These are phyloP conservation scores for Pelagophyceae sp. DNA, from an alignment of 352 stramenopile genomes.

Conservation along the genomic window DNA sequence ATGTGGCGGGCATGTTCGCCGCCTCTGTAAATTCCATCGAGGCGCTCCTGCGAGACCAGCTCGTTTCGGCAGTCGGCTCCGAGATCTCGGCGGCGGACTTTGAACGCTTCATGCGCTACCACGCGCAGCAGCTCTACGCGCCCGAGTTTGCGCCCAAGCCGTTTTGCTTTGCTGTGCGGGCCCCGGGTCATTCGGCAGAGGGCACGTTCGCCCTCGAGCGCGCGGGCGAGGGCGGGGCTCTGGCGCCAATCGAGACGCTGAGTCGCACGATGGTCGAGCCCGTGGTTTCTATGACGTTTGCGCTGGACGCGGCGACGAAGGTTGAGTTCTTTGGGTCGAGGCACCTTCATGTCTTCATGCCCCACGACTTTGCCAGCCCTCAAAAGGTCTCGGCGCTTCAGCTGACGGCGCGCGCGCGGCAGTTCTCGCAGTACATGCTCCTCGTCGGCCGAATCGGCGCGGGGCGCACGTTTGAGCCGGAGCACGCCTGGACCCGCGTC, in stretches of 20 bases:
- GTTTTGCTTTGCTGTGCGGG: slow-evolving; percentile 45
- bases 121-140: slow-evolving; percentile 39
- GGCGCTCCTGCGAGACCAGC: slow-evolving; percentile 41
- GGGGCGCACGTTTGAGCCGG: slow-evolving; percentile 44
- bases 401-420: slow-evolving; percentile 45
- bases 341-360: slow-evolving; percentile 35
- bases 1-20: slow-evolving; percentile 15
- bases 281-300: neutral
- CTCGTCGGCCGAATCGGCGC: slow-evolving; percentile 52
- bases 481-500: too few relatives aligned
- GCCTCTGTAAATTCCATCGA: slow-evolving; percentile 39
- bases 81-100: slow-evolving; percentile 39
- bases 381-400: neutral
- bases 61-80: slow-evolving; percentile 46
- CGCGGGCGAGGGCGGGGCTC: slow-evolving; percentile 15
- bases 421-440: slow-evolving; percentile 62
- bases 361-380: neutral
- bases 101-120: slow-evolving; percentile 43
- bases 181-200: slow-evolving; percentile 36
- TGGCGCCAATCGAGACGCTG: slow-evolving; percentile 3
- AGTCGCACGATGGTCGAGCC: neutral
- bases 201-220: slow-evolving; percentile 37
- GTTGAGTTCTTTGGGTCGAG: slow-evolving; percentile 46
- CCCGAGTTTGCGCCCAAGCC: slow-evolving; percentile 31
- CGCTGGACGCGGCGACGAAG: slow-evolving; percentile 43